Percentiles rank a stretch among this genome's conserved stretches.
Conservation (phyloP, 208 protist genomes). For the Acanthamoeba divionensis region DNA sequence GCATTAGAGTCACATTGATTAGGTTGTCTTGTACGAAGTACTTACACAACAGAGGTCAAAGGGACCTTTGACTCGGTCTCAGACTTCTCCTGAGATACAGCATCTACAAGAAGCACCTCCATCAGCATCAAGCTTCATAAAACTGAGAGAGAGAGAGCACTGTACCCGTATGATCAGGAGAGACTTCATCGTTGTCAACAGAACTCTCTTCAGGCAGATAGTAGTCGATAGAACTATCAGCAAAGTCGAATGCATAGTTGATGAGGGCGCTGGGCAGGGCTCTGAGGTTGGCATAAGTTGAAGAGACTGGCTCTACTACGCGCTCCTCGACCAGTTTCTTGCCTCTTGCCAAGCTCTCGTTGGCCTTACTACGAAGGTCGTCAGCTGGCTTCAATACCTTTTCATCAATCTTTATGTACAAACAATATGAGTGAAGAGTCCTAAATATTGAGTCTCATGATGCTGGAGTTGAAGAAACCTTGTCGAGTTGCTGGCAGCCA, state of each 20-base stretch:
- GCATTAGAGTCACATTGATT: too few species aligned
- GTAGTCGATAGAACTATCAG: not conserved
- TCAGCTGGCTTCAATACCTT: not conserved
- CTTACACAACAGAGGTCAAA: too few species aligned
- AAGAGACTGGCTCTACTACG: not conserved
- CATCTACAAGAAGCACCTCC: too few species aligned
- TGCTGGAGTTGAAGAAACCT: not conserved
- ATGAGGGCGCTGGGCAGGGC: not conserved
- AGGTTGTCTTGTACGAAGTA: too few species aligned
- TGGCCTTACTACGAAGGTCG: not conserved
- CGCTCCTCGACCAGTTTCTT: not conserved
- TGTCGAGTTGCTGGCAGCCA: not conserved
- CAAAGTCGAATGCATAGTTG: slow-evolving; percentile 3
- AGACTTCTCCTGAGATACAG: too few species aligned
- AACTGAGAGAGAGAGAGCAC: too few species aligned
- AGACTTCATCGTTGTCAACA: not conserved
- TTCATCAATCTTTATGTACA: not conserved
- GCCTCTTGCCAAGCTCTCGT: not conserved
- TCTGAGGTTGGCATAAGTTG: not conserved
- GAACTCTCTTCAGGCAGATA: not conserved
- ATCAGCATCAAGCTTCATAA: too few species aligned
- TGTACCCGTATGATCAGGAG: too few species aligned
- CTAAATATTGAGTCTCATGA: not conserved
- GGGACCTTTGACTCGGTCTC: too few species aligned
- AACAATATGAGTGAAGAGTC: not conserved